phyloP scores from a whole-genome alignment of 176 grass and related monocot species.

The Raddia distichophylla region DNA sequence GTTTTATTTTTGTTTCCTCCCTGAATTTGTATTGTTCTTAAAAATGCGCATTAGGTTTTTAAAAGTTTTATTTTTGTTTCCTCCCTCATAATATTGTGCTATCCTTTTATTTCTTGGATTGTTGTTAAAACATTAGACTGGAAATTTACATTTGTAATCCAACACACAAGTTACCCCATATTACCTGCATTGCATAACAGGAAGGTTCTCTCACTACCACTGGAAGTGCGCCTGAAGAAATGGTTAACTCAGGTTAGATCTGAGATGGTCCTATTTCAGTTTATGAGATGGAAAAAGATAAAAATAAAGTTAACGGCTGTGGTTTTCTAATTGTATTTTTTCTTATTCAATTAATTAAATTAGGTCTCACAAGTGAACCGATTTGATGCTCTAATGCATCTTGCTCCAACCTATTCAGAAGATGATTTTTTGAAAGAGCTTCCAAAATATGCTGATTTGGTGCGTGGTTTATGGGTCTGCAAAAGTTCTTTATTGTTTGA shows the following conservation, averaged over 20 bases:
- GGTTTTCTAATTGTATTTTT: not conserved
- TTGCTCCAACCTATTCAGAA: slow-evolving; percentile 58
- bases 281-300: slow-evolving; percentile 6
- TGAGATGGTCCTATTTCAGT: slow-evolving; percentile 6
- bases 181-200: slow-evolving; percentile 33
- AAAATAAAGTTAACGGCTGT: not conserved
- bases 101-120: not conserved
- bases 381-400: slow-evolving; percentile 71
- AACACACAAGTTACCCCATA: not conserved
- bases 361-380: slow-evolving; percentile 61
- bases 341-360: slow-evolving; percentile 8
- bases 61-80: no score
- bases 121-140: not conserved
- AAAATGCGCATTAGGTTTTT: no score
- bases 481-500: slow-evolving; percentile 75
- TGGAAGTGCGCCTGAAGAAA: slow-evolving; percentile 66
- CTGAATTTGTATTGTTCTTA: no score
- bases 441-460: slow-evolving; percentile 60
- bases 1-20: not conserved
- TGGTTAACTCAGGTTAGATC: slow-evolving; percentile 73
- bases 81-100: not conserved
- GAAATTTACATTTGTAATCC: not conserved
- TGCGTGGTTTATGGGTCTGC: slow-evolving; percentile 75
- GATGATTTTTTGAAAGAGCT: slow-evolving; percentile 60
- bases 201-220: slow-evolving; percentile 49